Conservation (phyloP, 2,329 filamentous ascomycete genomes). For the Karstenula rhodostoma region DNA sequence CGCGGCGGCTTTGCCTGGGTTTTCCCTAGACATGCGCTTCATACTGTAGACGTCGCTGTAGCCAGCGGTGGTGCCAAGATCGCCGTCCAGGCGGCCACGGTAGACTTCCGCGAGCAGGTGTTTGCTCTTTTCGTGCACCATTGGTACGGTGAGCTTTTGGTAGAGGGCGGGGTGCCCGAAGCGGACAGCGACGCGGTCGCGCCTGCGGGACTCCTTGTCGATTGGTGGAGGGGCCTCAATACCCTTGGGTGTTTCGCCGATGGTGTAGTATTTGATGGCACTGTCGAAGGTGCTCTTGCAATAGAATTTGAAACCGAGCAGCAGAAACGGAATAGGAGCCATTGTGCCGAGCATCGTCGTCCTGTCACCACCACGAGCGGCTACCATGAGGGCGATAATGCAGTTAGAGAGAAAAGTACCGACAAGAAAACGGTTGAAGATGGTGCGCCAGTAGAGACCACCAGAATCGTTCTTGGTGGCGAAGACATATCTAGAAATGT, state of each 20-base stretch:
- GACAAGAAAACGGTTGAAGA: conserved; percentile 94
- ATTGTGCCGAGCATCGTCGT: conserved; percentile 70
- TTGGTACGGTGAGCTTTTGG: conserved; percentile 87
- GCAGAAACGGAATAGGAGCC: conserved; percentile 77
- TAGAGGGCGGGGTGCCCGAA: conserved; percentile 94
- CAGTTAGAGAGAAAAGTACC: conserved; percentile 79
- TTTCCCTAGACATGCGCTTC: conserved; percentile 74
- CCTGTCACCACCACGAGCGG: conserved; percentile 65
- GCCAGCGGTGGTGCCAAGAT: conserved; percentile 61
- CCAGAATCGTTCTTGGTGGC: conserved; percentile 97
- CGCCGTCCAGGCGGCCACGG: conserved; percentile 77
- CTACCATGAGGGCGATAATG: conserved; percentile 78
- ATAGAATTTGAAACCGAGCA: conserved; percentile 86
- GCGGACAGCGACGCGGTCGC: conserved; percentile 75
- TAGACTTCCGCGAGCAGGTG: conserved; percentile 88
- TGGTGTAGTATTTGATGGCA: conserved; percentile 82
- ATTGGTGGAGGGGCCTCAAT: conserved; percentile 53
- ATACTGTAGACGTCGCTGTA: conserved; percentile 85
- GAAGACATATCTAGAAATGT: conserved; percentile 71
- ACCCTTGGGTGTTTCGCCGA: conserved; percentile 63
- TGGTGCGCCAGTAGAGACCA: conserved; percentile 87
- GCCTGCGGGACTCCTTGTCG: conserved; percentile 55
- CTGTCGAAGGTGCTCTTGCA: conserved; percentile 79
- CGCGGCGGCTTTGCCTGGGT: conserved; percentile 62
- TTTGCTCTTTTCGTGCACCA: conserved; percentile 92